Base-by-base conservation (phyloP, 2,329 filamentous ascomycete genomes). In the Venturia aucupariae region DNA sequence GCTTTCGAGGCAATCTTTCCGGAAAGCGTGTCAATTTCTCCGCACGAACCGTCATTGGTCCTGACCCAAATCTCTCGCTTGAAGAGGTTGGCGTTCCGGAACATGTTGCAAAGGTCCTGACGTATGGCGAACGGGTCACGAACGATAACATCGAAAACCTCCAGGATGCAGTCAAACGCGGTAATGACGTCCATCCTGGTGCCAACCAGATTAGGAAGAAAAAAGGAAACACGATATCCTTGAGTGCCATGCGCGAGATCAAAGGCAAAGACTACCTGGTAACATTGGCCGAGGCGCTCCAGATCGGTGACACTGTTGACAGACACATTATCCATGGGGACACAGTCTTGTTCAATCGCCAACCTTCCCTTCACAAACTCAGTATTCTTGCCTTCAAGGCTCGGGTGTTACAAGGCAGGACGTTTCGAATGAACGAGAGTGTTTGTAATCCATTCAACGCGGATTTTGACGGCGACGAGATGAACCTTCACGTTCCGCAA, bases 11-110 rank as follows among this genome's bases (percentile, higher is more conserved):
- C 65, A 99, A 99, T 71, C 77, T 99, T 66, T 97, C 93, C 0
- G 94, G 94, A 73, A 99, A 99, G 77, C 93, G 94, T 83, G 94
- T 99, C 63, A 93, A 99, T 74, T 99, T 97, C 76, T 99, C 94
- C 13, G 94, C 92, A 22, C 87, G 94, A 74, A 99, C 94, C 0
- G 94, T 99, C 75, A 99, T 99, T 75, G 96, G 92, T 0, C 94
- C 94, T 0, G 94, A 99, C 75, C 94, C 94, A 3, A 99, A 99
- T 70, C 76, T 99, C 60, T 87, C 89, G 22, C 91, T 99, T 68
- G 91, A 97, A 69, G 87, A 99, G 75, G 94, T 99, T 42, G 93
- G 93, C 4, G 88, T 99, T 38, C 94, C 94, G 0, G 82, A 89
- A 66, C 82, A 95, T 22, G 92, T 99, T n/a, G 94, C 94, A 4